Percentiles rank a stretch among this genome's conserved stretches.
Conservation (phyloP, 2,329 filamentous ascomycete species). For the Aspergillus spinulosporus region DNA sequence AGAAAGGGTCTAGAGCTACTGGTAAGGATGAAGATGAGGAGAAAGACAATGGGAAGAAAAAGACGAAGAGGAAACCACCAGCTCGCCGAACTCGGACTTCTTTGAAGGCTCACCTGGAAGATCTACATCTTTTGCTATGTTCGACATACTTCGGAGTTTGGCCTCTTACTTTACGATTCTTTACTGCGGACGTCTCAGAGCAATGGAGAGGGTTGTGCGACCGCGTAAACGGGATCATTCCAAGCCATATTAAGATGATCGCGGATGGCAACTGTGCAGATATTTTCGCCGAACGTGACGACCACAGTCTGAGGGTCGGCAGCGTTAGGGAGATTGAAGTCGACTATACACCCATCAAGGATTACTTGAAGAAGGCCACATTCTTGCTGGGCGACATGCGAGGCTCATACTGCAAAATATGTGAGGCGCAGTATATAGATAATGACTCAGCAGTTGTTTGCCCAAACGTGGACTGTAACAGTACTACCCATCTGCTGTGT, state of each 20-base stretch:
- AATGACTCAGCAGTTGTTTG: constrained; percentile 54
- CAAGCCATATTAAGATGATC: constrained; percentile 53
- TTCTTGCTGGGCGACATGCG: constrained; percentile 42
- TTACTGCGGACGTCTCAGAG: constrained; percentile 66
- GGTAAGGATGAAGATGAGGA: neutral
- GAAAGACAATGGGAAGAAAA: neutral
- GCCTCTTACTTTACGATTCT: constrained; percentile 81
- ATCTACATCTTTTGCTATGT: constrained; percentile 76
- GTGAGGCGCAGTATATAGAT: constrained; percentile 42
- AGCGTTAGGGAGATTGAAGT: constrained; percentile 52
- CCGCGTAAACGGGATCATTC: constrained; percentile 50
- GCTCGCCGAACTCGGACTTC: constrained; percentile 55
- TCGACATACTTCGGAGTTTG: constrained; percentile 78
- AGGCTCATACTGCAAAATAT: constrained; percentile 51
- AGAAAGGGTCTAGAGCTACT: neutral
- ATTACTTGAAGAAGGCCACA: constrained; percentile 54
- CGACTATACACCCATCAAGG: constrained; percentile 53
- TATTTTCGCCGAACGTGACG: constrained; percentile 3
- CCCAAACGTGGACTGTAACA: constrained; percentile 49
- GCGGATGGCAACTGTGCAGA: constrained; percentile 49
- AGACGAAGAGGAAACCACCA: constrained; percentile 61
- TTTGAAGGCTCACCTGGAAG: constrained; percentile 70
- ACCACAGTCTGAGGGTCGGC: constrained; percentile 31
- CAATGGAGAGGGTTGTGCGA: constrained; percentile 66
- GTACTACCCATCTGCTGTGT: constrained; percentile 57